phyloP scores from a whole-genome alignment of 306 rosid species.

The Vigna hirtella region DNA sequence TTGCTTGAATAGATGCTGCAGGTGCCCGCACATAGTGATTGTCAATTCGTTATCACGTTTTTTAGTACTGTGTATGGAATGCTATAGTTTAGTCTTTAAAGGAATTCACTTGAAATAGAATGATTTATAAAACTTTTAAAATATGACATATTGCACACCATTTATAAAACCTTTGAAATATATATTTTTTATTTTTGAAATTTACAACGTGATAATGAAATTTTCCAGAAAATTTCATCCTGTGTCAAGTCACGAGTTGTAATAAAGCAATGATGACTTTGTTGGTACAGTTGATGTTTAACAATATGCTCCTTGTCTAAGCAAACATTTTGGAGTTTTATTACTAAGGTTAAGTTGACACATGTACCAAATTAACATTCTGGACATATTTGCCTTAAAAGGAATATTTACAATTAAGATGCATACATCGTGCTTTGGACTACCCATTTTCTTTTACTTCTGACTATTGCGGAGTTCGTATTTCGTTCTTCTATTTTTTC shows the following conservation, averaged over 20 bases:
- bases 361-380: background rate
- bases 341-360: background rate
- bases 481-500: background rate
- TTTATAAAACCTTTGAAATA: slow-evolving; percentile 10
- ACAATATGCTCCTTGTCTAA: background rate
- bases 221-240: background rate
- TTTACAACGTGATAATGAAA: background rate
- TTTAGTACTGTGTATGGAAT: background rate
- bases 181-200: background rate
- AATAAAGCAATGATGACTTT: background rate
- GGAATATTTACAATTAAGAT: background rate
- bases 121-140: slow-evolving; percentile 15
- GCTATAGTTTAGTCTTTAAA: background rate
- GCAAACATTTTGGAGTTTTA: background rate
- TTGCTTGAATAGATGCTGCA: slow-evolving; percentile 21
- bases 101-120: slow-evolving; percentile 8
- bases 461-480: background rate
- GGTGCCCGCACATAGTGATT: slow-evolving; percentile 6
- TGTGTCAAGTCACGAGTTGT: background rate
- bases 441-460: background rate
- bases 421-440: background rate
- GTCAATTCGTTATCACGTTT: background rate
- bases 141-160: background rate
- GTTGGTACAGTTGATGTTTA: background rate
- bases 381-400: background rate